These are phyloP conservation scores for Handroanthus guayacan DNA, from an alignment of 257 asterid species.

Conservation along the genomic window DNA sequence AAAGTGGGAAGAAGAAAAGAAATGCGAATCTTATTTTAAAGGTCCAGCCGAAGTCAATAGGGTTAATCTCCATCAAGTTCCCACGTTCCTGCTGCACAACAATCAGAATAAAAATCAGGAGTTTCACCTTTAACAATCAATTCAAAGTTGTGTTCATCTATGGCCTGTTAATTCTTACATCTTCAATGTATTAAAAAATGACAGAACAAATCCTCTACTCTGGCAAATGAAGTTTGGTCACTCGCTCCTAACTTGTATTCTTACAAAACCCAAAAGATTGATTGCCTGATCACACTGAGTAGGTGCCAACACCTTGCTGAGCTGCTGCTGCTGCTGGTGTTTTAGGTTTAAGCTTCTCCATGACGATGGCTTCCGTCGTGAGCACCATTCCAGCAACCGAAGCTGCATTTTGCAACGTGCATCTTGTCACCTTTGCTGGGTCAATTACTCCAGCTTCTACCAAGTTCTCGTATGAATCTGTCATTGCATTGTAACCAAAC, in stretches of 20 bases:
- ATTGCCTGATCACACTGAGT: slow-evolving; percentile 41
- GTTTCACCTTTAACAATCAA: too few relatives aligned
- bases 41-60: too few relatives aligned
- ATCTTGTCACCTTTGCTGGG: slow-evolving; percentile 92
- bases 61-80: too few relatives aligned
- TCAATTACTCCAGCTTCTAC: slow-evolving; percentile 85
- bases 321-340: slow-evolving; percentile 46
- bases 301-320: slow-evolving; percentile 45
- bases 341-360: slow-evolving; percentile 78
- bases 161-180: too few relatives aligned
- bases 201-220: too few relatives aligned
- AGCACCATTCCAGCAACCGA: slow-evolving; percentile 97
- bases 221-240: too few relatives aligned
- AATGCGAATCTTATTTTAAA: too few relatives aligned
- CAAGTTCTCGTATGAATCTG: slow-evolving; percentile 72
- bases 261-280: background rate
- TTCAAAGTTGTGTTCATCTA: too few relatives aligned
- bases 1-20: too few relatives aligned
- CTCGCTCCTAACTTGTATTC: background rate
- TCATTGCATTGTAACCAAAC: slow-evolving; percentile 86
- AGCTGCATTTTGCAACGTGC: slow-evolving; percentile 82
- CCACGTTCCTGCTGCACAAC: too few relatives aligned
- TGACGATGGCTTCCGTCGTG: slow-evolving; percentile 92
- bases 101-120: too few relatives aligned
- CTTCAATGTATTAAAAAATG: too few relatives aligned